Conservation (phyloP, 1,139 yeast genomes). For the Arxiozyma bovina region DNA sequence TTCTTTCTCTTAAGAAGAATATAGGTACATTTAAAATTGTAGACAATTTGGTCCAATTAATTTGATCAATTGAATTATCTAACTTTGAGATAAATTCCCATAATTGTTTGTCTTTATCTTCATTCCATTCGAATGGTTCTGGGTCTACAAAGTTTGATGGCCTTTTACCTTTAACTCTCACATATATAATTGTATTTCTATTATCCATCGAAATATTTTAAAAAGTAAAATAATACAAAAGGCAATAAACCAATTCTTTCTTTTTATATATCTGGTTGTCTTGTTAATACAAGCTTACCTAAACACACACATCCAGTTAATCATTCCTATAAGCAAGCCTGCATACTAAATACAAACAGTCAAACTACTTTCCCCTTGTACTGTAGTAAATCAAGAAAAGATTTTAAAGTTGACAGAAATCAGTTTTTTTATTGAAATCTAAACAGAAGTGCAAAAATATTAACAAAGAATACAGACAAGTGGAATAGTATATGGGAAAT, state of each 20-base stretch:
- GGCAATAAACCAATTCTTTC: neutral
- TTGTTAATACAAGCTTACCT: too few species aligned
- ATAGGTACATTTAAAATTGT: constrained; percentile 24
- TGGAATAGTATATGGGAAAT: neutral
- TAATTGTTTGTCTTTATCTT: constrained; percentile 34
- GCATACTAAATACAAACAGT: neutral
- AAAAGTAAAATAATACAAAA: neutral
- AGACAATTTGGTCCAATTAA: constrained; percentile 33
- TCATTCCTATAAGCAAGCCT: too few species aligned
- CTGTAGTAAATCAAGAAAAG: too few species aligned
- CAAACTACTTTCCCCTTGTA: neutral
- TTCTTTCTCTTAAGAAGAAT: constrained; percentile 24
- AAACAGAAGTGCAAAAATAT: neutral
- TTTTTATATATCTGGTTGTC: too few species aligned
- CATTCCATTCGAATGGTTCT: constrained; percentile 35
- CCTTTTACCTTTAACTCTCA: constrained; percentile 32
- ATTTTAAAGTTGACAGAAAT: neutral
- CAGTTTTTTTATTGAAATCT: too few species aligned
- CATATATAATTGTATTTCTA: constrained; percentile 25
- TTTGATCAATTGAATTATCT: constrained; percentile 30
- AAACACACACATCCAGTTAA: too few species aligned
- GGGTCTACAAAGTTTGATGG: constrained; percentile 38
- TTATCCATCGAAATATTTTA: constrained; percentile 18
- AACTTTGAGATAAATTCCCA: constrained; percentile 36
- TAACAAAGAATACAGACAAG: too few species aligned